Evolutionary conservation across 1,139 yeast species (phyloP), one percentile per base, ranked within the genome.

Genomic region (Hanseniaspora uvarum): DNA sequence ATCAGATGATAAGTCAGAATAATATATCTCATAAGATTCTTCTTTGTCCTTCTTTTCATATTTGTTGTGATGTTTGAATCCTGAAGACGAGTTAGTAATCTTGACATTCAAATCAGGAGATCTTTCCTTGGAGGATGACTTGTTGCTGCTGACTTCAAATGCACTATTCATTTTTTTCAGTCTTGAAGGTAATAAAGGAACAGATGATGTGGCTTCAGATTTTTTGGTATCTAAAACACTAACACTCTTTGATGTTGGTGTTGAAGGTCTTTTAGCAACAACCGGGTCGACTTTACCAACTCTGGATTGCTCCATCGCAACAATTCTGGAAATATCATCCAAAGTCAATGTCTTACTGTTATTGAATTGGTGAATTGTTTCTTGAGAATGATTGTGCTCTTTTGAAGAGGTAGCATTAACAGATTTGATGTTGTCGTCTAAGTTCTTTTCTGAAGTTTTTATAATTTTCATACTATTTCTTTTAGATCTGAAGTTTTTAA

Each of bases 271-370:
- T 92, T 66, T 85, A 85, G 5, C 94, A 94, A 5, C 21, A 10
- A 10, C 14, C 11, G 11, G 5, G 21, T 38, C 50, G 16, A 34
- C 41, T 11, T 46, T 52, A 18, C 56, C 95, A 59, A 87, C 96
- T 59, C 96, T 75, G 0, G 97, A 96, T 67, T 89, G 96, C 63
- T 92, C 97, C 6, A 96, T 94, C 2, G 96, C 95, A 12, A 92
- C 97, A 63, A 92, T 89, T 60, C 97, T 76, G 6, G 97, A 96
- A 61, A 92, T 92, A 69, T 92, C 99, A 68, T 92, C 98, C 62
- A 92, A 75, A 0, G 96, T 89, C 55, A 92, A 76, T 0, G 94
- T 83, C 61, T 86, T 86, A 61, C 89, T 95, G 63, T 81, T 86
- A 63, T 83, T 80, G 56, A 86, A 74, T 52, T 46, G 52, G 59